phyloP scores from a whole-genome alignment of 352 stramenopile genomes.

The Phytophthora lateralis region DNA sequence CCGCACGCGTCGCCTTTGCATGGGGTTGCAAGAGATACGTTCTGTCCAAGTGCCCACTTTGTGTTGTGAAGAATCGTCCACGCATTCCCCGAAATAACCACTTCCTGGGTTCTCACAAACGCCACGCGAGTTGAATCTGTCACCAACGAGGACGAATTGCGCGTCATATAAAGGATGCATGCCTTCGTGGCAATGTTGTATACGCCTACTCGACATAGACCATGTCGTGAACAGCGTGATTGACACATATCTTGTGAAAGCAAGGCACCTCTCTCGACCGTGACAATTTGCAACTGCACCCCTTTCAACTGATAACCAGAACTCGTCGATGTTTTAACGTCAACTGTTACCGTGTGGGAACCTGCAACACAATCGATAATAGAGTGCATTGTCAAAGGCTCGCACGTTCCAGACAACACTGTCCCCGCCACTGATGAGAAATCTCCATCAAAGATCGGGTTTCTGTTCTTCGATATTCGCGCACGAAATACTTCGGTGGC shows the following conservation, averaged over 20 bases:
- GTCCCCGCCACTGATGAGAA: conserved; percentile 43
- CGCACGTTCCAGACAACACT: conserved; percentile 34
- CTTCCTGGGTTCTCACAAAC: conserved; percentile 36
- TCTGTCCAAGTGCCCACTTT: conserved; percentile 43
- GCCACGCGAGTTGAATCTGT: conserved; percentile 32
- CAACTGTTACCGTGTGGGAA: conserved; percentile 37
- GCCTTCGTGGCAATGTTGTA: conserved; percentile 36
- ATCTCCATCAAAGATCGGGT: conserved; percentile 42
- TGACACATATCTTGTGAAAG: conserved; percentile 45
- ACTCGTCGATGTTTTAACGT: conserved; percentile 43
- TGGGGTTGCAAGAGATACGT: conserved; percentile 33
- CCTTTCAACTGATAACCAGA: conserved; percentile 47
- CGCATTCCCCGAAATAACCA: conserved; percentile 36
- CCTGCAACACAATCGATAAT: conserved; percentile 38
- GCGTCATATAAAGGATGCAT: conserved; percentile 56
- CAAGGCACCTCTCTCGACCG: conserved; percentile 43
- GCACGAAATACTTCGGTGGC: conserved; percentile 45
- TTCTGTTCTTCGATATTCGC: conserved; percentile 35
- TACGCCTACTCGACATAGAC: conserved; percentile 51
- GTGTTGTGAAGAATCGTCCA: conserved; percentile 47
- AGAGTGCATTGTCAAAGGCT: conserved; percentile 54
- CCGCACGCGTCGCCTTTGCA: conserved; percentile 39
- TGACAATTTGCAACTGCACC: conserved; percentile 42
- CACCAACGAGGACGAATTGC: conserved; percentile 24
- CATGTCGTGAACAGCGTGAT: conserved; percentile 42